Conservation (phyloP, 2,329 filamentous ascomycete species). For the Emericellopsis cladophorae region DNA sequence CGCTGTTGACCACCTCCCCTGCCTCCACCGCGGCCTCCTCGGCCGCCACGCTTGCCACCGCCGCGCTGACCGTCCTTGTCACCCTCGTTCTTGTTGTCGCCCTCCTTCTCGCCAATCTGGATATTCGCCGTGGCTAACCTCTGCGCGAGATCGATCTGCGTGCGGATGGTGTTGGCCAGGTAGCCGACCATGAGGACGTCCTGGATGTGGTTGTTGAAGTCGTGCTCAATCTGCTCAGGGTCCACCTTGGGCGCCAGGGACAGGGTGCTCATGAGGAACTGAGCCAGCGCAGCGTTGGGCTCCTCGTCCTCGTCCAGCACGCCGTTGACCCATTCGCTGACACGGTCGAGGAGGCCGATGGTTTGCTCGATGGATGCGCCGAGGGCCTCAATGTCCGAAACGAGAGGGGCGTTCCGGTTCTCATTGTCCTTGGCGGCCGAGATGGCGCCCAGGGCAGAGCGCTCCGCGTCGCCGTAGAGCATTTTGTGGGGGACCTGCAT, state of each 20-base stretch:
- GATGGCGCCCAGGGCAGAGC: constrained; percentile 64
- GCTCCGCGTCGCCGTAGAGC: constrained; percentile 66
- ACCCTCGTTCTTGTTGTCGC: constrained; percentile 32
- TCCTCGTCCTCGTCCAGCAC: constrained; percentile 88
- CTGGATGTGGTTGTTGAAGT: constrained; percentile 99
- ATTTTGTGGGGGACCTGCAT: constrained; percentile 95
- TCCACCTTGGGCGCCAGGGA: constrained; percentile 93
- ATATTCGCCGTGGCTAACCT: constrained; percentile 73
- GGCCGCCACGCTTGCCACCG: constrained; percentile 34
- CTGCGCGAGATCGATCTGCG: constrained; percentile 96
- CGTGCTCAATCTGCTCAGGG: constrained; percentile 76
- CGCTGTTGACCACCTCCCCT: constrained; percentile 38
- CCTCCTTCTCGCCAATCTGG: constrained; percentile 33
- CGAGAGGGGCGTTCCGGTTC: constrained; percentile 57
- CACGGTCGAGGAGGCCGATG: constrained; percentile 78
- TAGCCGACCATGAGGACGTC: constrained; percentile 97
- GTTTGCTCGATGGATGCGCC: constrained; percentile 81
- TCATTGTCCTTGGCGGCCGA: constrained; percentile 70
- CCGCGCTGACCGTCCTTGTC: constrained; percentile 31
- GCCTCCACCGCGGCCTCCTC: constrained; percentile 36
- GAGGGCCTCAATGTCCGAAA: constrained; percentile 81
- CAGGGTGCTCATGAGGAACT: constrained; percentile 89
- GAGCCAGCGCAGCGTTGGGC: constrained; percentile 82
- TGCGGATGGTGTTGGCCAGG: constrained; percentile 95
- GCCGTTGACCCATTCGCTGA: constrained; percentile 82